Conservation (phyloP, 2,329 filamentous ascomycete genomes). For the Penicillium sp. region DNA sequence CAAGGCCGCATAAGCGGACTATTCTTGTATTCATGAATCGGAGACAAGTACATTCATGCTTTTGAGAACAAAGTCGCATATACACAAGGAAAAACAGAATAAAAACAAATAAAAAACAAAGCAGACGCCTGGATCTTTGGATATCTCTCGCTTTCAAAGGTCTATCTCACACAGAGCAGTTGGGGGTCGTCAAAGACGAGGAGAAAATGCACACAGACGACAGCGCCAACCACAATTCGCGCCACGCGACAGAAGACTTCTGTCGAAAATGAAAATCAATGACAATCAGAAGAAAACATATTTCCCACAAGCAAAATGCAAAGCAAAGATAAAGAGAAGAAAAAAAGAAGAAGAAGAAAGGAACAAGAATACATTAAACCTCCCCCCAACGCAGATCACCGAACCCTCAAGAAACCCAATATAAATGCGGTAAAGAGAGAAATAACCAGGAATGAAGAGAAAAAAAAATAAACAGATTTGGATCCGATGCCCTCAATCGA, state of each 20-base stretch:
- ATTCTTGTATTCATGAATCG: constrained; percentile 6
- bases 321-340: constrained; percentile 12
- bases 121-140: constrained; percentile 40
- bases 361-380: constrained; percentile 29
- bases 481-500: constrained; percentile 14
- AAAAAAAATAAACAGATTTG: constrained; percentile 13
- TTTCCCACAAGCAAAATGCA: constrained; percentile 16
- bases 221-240: constrained; percentile 39
- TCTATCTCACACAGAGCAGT: constrained; percentile 41
- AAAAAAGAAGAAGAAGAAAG: constrained; percentile 16
- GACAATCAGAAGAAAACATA: constrained; percentile 13
- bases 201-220: constrained; percentile 34
- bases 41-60: constrained; percentile 20
- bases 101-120: constrained; percentile 12
- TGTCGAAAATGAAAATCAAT: constrained; percentile 9
- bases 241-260: constrained; percentile 34
- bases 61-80: constrained; percentile 18
- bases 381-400: constrained; percentile 24
- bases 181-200: constrained; percentile 30
- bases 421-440: constrained; percentile 21
- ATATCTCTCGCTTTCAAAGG: constrained; percentile 42
- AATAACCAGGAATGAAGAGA: constrained; percentile 20
- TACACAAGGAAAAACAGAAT: constrained; percentile 15
- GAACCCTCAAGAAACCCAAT: constrained; percentile 24
- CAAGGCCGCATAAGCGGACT: too few relatives aligned